Evolutionary conservation across 2,329 filamentous ascomycete genomes (phyloP).

Genomic region (Pseudocercospora macadamiae): DNA sequence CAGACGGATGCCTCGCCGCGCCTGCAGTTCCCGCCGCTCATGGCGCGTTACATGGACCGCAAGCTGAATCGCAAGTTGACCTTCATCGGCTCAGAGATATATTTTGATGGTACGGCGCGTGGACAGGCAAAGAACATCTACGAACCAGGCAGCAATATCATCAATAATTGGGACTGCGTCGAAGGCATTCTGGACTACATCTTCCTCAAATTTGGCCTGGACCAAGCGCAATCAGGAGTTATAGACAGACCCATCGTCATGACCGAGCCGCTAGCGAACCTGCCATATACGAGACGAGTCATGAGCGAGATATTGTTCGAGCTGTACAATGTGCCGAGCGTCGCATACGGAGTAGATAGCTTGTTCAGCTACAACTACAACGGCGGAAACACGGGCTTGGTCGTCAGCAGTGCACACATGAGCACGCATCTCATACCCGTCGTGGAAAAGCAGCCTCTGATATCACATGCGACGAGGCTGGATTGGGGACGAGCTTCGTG

Average conservation of each 20-base stretch:
- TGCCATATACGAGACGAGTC: constrained; percentile 75
- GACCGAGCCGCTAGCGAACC: constrained; percentile 92
- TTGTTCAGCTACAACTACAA: constrained; percentile 96
- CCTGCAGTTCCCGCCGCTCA: constrained; percentile 81
- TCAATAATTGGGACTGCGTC: constrained; percentile 98
- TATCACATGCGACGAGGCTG: constrained; percentile 81
- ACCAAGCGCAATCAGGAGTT: constrained; percentile 72
- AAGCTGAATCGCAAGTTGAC: constrained; percentile 90
- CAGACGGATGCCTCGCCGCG: constrained; percentile 86
- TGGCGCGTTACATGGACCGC: constrained; percentile 92
- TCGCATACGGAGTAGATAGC: constrained; percentile 94
- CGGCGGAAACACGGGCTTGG: constrained; percentile 80
- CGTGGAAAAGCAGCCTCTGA: constrained; percentile 78
- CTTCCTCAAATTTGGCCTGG: constrained; percentile 90
- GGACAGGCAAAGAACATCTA: constrained; percentile 91
- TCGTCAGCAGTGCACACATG: constrained; percentile 89
- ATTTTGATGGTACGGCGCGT: constrained; percentile 87
- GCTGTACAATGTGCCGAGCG: constrained; percentile 85
- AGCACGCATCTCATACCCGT: constrained; percentile 96
- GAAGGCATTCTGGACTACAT: constrained; percentile 92
- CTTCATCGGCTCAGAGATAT: constrained; percentile 91
- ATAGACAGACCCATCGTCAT: constrained; percentile 89
- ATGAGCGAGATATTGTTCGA: constrained; percentile 99
- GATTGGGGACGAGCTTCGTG: constrained; percentile 95
- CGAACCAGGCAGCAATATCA: constrained; percentile 84